phyloP scores from a whole-genome alignment of 1,284 basidiomycete genomes.

The Malassezia brasiliensis region DNA sequence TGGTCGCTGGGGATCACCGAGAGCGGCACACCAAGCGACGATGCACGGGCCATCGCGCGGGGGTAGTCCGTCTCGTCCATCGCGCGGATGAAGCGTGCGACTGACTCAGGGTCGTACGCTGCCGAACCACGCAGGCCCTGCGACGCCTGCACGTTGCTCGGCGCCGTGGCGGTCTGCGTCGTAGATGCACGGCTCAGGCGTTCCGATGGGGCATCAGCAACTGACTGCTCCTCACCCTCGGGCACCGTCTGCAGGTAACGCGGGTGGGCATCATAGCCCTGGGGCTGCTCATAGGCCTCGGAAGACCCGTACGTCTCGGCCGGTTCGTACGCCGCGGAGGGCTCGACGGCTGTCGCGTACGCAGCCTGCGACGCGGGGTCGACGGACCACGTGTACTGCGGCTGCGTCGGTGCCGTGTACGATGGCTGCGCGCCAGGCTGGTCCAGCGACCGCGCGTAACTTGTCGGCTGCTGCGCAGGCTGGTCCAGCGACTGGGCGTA shows the following conservation, averaged over 20 bases:
- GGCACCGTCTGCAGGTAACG: constrained; percentile 13
- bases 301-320: neutral
- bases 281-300: neutral
- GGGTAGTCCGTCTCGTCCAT: constrained; percentile 15
- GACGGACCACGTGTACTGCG: no score
- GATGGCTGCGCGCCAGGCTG: neutral
- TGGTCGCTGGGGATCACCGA: constrained; percentile 7
- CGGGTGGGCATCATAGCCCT: neutral
- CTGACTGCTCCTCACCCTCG: constrained; percentile 8
- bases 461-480: neutral
- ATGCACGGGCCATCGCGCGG: constrained; percentile 4
- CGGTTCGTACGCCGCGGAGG: neutral
- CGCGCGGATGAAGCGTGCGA: constrained; percentile 6
- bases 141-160: neutral
- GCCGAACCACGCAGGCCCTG: constrained; percentile 8
- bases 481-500: neutral
- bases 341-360: neutral
- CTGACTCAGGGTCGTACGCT: constrained; percentile 10
- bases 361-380: neutral
- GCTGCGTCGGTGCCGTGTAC: no score
- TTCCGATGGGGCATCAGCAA: neutral
- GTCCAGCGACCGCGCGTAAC: neutral
- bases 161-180: neutral
- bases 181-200: neutral
- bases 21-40: constrained; percentile 2